These are phyloP conservation scores for Backusella australiensis DNA, from an alignment of 192 early-diverging fungal species.

Conservation along the genomic window DNA sequence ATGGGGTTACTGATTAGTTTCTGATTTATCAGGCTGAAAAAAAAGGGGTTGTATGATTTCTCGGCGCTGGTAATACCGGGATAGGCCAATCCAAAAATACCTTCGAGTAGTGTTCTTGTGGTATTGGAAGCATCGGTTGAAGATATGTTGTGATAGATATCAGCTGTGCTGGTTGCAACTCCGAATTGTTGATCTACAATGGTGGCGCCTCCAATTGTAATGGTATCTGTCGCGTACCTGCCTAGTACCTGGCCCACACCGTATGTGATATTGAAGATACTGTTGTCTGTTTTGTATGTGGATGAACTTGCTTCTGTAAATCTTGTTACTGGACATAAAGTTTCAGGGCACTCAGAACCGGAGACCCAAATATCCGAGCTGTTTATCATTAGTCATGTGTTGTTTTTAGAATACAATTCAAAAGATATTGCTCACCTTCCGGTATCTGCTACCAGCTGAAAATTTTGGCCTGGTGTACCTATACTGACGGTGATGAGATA, in stretches of 20 bases:
- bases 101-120: conserved; percentile 12
- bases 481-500: conserved; percentile 1
- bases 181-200: conserved; percentile 27
- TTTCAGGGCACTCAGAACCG: conserved; percentile 10
- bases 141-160: neutral
- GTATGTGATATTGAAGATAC: conserved; percentile 23
- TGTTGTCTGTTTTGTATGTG: conserved; percentile 15
- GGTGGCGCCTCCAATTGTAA: conserved; percentile 17
- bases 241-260: conserved; percentile 31
- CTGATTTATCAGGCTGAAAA: conserved; percentile 11
- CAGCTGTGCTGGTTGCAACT: conserved; percentile 10
- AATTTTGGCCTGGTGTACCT: conserved; percentile 17
- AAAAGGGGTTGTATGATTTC: conserved; percentile 14
- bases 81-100: conserved; percentile 33
- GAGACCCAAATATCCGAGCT: conserved; percentile 39
- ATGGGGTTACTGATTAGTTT: conserved; percentile 10
- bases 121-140: neutral
- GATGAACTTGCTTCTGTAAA: conserved; percentile 23
- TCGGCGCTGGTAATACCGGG: neutral
- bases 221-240: conserved; percentile 24
- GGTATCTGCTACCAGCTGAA: conserved; percentile 12
- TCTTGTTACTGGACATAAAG: conserved; percentile 13
- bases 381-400: neutral
- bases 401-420: neutral
- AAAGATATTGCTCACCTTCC: conserved; percentile 7